These are phyloP conservation scores for Ammopiptanthus mongolicus DNA, from an alignment of 306 rosid genomes.

Conservation along the genomic window DNA sequence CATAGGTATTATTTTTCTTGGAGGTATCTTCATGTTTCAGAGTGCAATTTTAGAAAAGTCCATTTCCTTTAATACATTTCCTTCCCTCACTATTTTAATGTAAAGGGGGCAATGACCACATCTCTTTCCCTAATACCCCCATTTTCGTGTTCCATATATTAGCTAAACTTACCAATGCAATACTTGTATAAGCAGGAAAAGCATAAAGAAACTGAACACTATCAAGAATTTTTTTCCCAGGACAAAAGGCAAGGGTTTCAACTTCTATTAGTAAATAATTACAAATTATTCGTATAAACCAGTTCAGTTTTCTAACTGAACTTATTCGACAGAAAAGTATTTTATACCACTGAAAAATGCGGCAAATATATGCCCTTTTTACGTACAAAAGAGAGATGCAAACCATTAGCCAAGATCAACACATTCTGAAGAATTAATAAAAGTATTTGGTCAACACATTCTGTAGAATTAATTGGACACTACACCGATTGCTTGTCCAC, in stretches of 20 bases:
- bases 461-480: background rate
- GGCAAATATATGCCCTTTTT: background rate
- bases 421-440: background rate
- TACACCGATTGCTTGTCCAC: background rate
- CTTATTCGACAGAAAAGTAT: background rate
- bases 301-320: background rate
- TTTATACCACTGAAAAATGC: background rate
- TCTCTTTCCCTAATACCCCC: background rate
- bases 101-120: background rate
- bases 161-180: background rate
- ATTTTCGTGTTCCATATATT: constrained; percentile 3
- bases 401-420: background rate
- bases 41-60: background rate
- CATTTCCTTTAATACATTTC: constrained; percentile 5
- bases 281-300: background rate
- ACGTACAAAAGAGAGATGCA: background rate
- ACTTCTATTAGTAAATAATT: background rate
- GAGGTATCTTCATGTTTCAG: background rate
- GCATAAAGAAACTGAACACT: background rate
- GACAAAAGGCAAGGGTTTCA: constrained; percentile 4
- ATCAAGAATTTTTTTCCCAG: background rate
- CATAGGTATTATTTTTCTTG: background rate
- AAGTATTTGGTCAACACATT: background rate
- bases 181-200: background rate
- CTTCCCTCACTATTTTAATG: background rate